A percentile compares a stretch with the other conserved stretches of the same genome.
Conservation (phyloP, 306 rosid species). For the Cucurbita argyrosperma region DNA sequence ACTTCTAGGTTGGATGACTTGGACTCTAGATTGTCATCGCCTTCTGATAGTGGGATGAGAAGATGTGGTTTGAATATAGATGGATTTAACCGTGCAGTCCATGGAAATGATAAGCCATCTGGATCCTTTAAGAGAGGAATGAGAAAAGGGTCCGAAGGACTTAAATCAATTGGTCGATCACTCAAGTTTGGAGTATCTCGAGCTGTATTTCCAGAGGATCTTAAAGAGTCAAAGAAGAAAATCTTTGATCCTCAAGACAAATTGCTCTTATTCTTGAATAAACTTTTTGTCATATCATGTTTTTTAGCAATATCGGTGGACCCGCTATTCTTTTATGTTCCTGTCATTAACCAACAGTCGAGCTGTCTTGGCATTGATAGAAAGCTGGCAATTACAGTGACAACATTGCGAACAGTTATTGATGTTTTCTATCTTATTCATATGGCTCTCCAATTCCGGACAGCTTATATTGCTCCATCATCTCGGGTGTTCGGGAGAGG, state of each 20-base stretch:
- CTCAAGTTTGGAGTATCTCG: slow-evolving; percentile 76
- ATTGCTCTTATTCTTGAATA: slow-evolving; percentile 72
- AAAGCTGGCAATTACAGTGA: slow-evolving; percentile 59
- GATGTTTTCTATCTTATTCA: slow-evolving; percentile 79
- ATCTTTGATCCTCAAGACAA: slow-evolving; percentile 92
- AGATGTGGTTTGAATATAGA: slow-evolving; percentile 57
- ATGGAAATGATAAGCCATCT: slow-evolving; percentile 46
- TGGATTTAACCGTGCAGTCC: slow-evolving; percentile 43
- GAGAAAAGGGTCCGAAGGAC: slow-evolving; percentile 90
- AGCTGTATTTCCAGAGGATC: slow-evolving; percentile 94
- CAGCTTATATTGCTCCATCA: slow-evolving; percentile 95
- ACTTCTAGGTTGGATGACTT: slow-evolving; percentile 63
- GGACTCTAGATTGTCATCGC: slow-evolving; percentile 61
- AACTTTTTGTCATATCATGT: slow-evolving; percentile 67
- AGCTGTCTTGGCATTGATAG: slow-evolving; percentile 73
- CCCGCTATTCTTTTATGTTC: slow-evolving; percentile 85
- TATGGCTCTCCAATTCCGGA: slow-evolving; percentile 96
- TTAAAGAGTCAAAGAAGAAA: slow-evolving; percentile 74
- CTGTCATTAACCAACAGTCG: slow-evolving; percentile 41
- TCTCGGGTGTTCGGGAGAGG: slow-evolving; percentile 99
- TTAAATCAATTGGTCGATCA: slow-evolving; percentile 76
- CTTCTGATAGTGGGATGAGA: slow-evolving; percentile 53
- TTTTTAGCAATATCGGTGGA: slow-evolving; percentile 80
- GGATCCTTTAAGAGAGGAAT: slow-evolving; percentile 81
- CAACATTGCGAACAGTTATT: slow-evolving; percentile 66